A percentile compares a stretch with the other conserved stretches of the same genome.
These are phyloP conservation scores for Fonsecaea monophora DNA, from an alignment of 2,329 filamentous ascomycete genomes.

Conservation along the genomic window DNA sequence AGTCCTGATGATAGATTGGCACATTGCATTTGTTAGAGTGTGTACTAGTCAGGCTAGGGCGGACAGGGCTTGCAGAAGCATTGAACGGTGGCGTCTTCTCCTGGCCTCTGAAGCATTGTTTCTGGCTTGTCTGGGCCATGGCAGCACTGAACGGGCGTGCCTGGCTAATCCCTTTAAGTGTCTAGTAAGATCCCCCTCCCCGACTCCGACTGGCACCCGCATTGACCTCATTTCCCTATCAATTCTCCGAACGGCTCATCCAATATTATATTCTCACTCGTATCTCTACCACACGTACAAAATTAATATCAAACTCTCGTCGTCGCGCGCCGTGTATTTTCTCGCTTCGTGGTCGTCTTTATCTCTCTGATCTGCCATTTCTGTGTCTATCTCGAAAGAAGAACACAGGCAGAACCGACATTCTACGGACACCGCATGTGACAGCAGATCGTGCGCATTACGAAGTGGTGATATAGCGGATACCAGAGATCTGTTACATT, in stretches of 20 bases:
- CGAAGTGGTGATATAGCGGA: neutral
- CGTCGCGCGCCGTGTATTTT: neutral
- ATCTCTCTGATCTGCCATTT: neutral
- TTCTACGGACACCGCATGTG: neutral
- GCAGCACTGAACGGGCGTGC: constrained; percentile 2
- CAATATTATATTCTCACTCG: neutral
- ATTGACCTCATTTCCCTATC: constrained; percentile 24
- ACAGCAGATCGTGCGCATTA: neutral
- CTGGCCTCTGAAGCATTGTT: neutral
- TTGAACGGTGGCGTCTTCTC: neutral
- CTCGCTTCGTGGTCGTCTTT: neutral
- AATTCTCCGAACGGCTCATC: constrained; percentile 21
- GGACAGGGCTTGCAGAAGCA: neutral
- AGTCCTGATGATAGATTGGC: neutral
- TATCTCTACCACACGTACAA: neutral
- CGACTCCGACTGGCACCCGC: neutral
- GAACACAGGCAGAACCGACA: neutral
- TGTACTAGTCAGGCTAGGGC: neutral
- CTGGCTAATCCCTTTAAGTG: constrained; percentile 11
- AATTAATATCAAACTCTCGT: neutral
- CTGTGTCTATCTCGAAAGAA: neutral
- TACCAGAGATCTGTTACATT: neutral
- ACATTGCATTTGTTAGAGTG: neutral
- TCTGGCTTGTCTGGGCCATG: neutral
- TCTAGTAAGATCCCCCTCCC: neutral